phyloP scores from a whole-genome alignment of 768 basidiomycete genomes.

The Tephrocybe sp. region DNA sequence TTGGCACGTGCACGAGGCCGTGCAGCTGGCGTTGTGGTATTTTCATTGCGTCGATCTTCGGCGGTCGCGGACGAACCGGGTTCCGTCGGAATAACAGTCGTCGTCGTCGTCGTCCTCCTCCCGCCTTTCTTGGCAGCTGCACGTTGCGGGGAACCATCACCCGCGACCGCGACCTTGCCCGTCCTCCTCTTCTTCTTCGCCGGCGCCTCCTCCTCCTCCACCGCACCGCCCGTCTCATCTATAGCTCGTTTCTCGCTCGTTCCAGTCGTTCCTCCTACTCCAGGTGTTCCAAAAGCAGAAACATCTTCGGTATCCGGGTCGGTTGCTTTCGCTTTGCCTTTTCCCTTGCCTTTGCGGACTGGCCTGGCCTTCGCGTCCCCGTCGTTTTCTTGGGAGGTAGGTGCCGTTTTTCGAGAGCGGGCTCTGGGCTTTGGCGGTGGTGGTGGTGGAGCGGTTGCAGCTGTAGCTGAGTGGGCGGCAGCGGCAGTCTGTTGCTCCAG shows the following conservation, averaged over 20 bases:
- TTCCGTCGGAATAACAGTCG: background rate
- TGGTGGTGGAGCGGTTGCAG: background rate
- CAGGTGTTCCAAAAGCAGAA: too few relatives aligned
- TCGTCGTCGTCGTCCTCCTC: background rate
- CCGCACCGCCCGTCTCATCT: background rate
- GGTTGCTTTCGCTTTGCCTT: constrained; percentile 21
- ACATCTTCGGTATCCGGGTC: too few relatives aligned
- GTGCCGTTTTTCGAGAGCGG: constrained; percentile 4
- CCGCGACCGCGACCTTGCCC: too few relatives aligned
- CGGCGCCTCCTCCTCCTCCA: background rate
- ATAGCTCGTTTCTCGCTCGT: background rate
- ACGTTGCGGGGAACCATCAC: too few relatives aligned
- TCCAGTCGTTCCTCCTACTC: too few relatives aligned
- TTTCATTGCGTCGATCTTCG: too few relatives aligned
- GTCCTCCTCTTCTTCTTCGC: constrained; percentile 14
- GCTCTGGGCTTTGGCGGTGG: constrained; percentile 1
- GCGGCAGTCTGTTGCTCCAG: constrained; percentile 11
- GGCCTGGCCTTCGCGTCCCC: constrained; percentile 16
- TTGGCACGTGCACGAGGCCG: too few relatives aligned
- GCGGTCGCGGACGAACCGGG: too few relatives aligned
- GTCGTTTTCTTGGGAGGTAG: constrained; percentile 3
- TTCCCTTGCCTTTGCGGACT: constrained; percentile 17
- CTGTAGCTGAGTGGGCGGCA: constrained; percentile 6
- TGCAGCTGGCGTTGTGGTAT: too few relatives aligned
- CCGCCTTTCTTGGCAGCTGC: background rate